Evolutionary conservation across 2,329 filamentous ascomycete genomes (phyloP).

Genomic region (Pestalotiopsis sp.): DNA sequence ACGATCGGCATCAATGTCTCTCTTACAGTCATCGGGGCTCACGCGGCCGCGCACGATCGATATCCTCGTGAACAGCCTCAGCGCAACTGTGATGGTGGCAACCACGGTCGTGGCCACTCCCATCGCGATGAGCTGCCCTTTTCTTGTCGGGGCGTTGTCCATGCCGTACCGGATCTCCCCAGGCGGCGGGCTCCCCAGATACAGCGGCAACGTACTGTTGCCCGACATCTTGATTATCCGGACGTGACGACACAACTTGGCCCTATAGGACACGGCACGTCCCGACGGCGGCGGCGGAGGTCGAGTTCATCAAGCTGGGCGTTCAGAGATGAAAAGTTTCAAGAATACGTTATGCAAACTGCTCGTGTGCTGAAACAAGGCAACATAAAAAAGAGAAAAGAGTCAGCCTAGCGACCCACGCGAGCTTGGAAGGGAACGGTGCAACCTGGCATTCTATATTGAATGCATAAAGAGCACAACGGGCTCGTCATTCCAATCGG

Average conservation of each 20-base stretch:
- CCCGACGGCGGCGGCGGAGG: background rate
- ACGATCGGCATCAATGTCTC: background rate
- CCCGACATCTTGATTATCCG: background rate
- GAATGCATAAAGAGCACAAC: background rate
- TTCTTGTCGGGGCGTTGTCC: background rate
- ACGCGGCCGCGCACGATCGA: background rate
- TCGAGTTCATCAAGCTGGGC: background rate
- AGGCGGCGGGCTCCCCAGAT: background rate
- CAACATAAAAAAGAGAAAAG: background rate
- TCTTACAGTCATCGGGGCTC: slow-evolving; percentile 6
- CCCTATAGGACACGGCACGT: background rate
- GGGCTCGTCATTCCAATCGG: background rate
- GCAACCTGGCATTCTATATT: background rate
- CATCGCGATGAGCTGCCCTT: slow-evolving; percentile 7
- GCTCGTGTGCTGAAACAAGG: background rate
- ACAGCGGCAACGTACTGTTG: background rate
- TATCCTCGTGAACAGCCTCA: slow-evolving; percentile 7
- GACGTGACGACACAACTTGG: background rate
- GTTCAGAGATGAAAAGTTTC: background rate
- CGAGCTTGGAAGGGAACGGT: background rate
- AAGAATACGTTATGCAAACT: background rate
- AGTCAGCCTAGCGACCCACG: background rate
- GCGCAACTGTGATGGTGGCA: background rate
- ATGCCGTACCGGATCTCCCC: slow-evolving; percentile 6
- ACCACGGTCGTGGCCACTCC: slow-evolving; percentile 2